phyloP scores from a whole-genome alignment of 2,329 filamentous ascomycete species.

The Ophiostoma novo-ulmi region DNA sequence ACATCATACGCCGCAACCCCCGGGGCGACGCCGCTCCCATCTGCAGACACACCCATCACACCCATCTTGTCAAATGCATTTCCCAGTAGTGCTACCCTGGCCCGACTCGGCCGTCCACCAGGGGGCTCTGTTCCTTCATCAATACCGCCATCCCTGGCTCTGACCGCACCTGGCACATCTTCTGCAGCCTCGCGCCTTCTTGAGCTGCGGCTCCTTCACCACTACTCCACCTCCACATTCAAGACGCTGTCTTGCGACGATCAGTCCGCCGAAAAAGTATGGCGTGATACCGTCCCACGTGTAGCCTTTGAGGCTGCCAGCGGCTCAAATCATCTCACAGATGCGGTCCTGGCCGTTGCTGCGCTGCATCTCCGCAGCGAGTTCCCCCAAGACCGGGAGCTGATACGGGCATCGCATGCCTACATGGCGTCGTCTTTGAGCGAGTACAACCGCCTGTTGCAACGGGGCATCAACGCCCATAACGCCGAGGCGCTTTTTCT shows the following conservation, averaged over 20 bases:
- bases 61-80: slow-evolving; percentile 28
- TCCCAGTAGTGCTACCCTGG: slow-evolving; percentile 20
- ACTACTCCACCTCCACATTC: slow-evolving; percentile 57
- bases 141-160: slow-evolving; percentile 32
- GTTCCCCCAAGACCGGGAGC: slow-evolving; percentile 52
- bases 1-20: slow-evolving; percentile 17
- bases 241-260: slow-evolving; percentile 54
- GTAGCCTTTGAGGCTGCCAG: slow-evolving; percentile 51
- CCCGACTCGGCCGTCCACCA: slow-evolving; percentile 13
- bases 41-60: slow-evolving; percentile 27
- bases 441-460: slow-evolving; percentile 54
- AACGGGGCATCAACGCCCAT: slow-evolving; percentile 50
- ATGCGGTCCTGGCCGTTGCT: slow-evolving; percentile 59
- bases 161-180: slow-evolving; percentile 37
- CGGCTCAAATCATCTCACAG: slow-evolving; percentile 51
- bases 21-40: not conserved
- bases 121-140: slow-evolving; percentile 32
- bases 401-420: slow-evolving; percentile 58
- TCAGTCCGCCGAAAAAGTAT: slow-evolving; percentile 50
- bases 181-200: slow-evolving; percentile 43
- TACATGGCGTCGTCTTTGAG: slow-evolving; percentile 61
- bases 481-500: slow-evolving; percentile 61
- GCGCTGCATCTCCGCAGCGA: slow-evolving; percentile 57
- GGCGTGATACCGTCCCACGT: slow-evolving; percentile 55
- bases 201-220: slow-evolving; percentile 60